A percentile compares a stretch with the other conserved stretches of the same genome.
phyloP scores from a whole-genome alignment of 352 stramenopile genomes.

The Phytophthora tubulina region DNA sequence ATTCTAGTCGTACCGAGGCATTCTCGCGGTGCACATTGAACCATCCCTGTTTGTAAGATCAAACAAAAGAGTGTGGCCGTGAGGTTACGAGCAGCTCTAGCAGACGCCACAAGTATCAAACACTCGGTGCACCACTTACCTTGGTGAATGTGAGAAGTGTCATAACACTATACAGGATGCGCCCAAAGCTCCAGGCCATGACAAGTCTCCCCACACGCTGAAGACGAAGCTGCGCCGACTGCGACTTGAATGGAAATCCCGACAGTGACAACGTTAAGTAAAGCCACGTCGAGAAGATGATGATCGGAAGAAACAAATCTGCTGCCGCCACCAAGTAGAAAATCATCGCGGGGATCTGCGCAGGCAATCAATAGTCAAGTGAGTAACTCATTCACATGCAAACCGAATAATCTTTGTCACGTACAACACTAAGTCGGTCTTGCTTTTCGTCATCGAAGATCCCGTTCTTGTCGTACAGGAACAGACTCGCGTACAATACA shows the following conservation, averaged over 20 bases:
- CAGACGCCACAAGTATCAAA: background rate
- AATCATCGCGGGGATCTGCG: conserved; percentile 78
- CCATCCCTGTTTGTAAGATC: conserved; percentile 63
- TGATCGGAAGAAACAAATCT: conserved; percentile 89
- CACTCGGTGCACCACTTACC: conserved; percentile 37
- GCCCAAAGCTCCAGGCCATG: conserved; percentile 86
- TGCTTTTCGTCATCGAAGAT: conserved; percentile 85
- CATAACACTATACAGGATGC: conserved; percentile 91
- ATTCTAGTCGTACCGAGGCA: conserved; percentile 55
- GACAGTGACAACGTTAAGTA: conserved; percentile 91
- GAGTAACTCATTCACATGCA: conserved; percentile 6
- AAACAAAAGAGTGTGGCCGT: background rate
- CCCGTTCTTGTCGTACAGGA: conserved; percentile 84
- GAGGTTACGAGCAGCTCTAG: background rate
- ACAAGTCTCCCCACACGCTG: conserved; percentile 68
- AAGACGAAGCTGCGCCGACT: conserved; percentile 63
- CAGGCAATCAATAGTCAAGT: conserved; percentile 1
- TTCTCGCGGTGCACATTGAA: conserved; percentile 83
- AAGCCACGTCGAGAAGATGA: conserved; percentile 91
- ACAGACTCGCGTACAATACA: conserved; percentile 90
- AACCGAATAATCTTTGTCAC: conserved; percentile 7
- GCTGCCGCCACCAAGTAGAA: conserved; percentile 87
- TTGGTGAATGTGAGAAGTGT: conserved; percentile 90
- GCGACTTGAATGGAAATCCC: conserved; percentile 88
- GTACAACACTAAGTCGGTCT: conserved; percentile 75